Evolutionary conservation across 1,284 basidiomycete species (phyloP), one percentile per base, ranked within the genome.

Genomic region (Ustilago hordei): DNA sequence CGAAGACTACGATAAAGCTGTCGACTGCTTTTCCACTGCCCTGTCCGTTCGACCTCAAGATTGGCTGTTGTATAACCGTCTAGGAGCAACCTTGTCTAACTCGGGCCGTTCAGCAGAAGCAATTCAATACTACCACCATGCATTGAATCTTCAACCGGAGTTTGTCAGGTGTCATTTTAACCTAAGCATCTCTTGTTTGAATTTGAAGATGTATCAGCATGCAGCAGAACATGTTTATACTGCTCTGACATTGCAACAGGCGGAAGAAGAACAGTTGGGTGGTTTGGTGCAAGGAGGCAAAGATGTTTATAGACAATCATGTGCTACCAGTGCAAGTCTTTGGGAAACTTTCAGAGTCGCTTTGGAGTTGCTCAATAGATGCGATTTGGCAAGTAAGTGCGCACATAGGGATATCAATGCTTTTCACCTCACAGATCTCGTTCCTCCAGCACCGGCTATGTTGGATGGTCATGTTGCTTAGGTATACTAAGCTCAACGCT

Each of bases 41-140:
- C 88, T 99, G 65, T 91, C 91, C 19, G 92, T 94, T 55, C 90
- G 94, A 64, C 96, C 95, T 1, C 91, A 95, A 72, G 96, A 99
- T 84, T 98, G 94, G 93, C 88, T 96, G 55, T 87, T 99, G 72
- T 98, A 95, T 87, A 99, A 99, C 86, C 91, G 96, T 31, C 93
- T 98, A 32, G 96, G 96, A 15, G 96, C 96, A 17, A 98, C 95
- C 2, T 91, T 98, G 84, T 95, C 95, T 54, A 99, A 99, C 70
- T 84, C 81, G 15, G 95, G 96, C 0, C 89, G 90, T 57, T 91
- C 93, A 19, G 91, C 91, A 48, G 91, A 94, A 72, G 95, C 97
- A 9, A 89, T 98, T 17, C 88, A 92, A 75, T 98, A 94, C 87
- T 99, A 99, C 87, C 91, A 92, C 83, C 91, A 91, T 57, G 97